Evolutionary conservation across 495 filamentous ascomycete genomes (phyloP).

Genomic region (Aspergillus cristatus): DNA sequence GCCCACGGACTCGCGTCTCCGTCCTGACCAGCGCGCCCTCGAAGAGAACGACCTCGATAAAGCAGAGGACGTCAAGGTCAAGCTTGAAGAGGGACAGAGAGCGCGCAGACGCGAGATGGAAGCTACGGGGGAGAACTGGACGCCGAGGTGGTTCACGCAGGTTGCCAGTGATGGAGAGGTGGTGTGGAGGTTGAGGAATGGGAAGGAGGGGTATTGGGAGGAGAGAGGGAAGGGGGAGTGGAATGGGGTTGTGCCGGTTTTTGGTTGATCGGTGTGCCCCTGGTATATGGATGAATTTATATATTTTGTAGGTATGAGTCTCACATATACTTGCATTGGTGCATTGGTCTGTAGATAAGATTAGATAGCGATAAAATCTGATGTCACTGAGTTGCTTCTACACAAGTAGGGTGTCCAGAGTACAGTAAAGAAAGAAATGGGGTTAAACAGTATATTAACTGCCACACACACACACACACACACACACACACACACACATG

Average conservation of each 20-base stretch:
- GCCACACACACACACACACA: too few species aligned
- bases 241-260: slow-evolving; percentile 63
- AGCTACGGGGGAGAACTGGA: slow-evolving; percentile 56
- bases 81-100: slow-evolving; percentile 79
- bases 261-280: too few species aligned
- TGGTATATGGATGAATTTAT: too few species aligned
- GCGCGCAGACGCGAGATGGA: slow-evolving; percentile 67
- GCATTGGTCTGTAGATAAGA: too few species aligned
- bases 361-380: too few species aligned
- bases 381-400: too few species aligned
- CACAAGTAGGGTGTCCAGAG: too few species aligned
- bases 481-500: too few species aligned
- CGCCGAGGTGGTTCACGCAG: slow-evolving; percentile 73
- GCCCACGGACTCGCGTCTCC: slow-evolving; percentile 68
- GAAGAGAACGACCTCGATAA: slow-evolving; percentile 76
- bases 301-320: too few species aligned
- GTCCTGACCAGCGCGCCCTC: slow-evolving; percentile 86
- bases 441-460: too few species aligned
- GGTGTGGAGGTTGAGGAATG: slow-evolving; percentile 70
- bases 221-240: slow-evolving; percentile 61
- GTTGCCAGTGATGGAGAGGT: slow-evolving; percentile 55
- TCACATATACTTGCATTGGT: too few species aligned
- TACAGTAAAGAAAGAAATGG: too few species aligned
- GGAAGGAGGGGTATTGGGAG: slow-evolving; percentile 90
- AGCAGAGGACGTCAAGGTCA: slow-evolving; percentile 75